Percentiles rank a stretch among this genome's conserved stretches.
These are phyloP conservation scores for Fraxinus ornus DNA, from an alignment of 305 asterid species.

Conservation along the genomic window DNA sequence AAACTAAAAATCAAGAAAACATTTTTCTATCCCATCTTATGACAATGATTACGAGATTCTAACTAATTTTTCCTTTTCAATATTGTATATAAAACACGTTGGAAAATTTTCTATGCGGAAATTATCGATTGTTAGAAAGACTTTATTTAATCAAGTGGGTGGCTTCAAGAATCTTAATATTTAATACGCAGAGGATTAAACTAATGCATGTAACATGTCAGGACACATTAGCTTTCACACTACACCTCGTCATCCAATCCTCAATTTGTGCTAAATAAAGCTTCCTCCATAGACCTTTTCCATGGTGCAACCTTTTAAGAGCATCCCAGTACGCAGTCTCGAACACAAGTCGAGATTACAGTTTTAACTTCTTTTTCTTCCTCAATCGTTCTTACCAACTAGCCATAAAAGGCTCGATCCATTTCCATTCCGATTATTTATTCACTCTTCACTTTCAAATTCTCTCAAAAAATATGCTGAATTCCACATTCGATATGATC, in stretches of 20 bases:
- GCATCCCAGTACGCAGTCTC: background rate
- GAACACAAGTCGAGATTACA: background rate
- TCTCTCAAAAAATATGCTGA: conserved; percentile 32
- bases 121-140: background rate
- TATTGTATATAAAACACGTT: background rate
- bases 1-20: background rate
- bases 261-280: conserved; percentile 23
- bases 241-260: conserved; percentile 24
- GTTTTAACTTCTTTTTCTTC: background rate
- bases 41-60: background rate
- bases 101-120: background rate
- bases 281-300: conserved; percentile 35
- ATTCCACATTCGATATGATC: conserved; percentile 46
- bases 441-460: background rate
- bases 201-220: conserved; percentile 14
- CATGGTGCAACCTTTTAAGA: conserved; percentile 24
- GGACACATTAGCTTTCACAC: conserved; percentile 34
- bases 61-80: background rate
- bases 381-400: background rate
- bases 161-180: background rate
- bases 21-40: background rate
- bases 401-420: conserved; percentile 17
- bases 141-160: conserved; percentile 7
- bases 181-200: background rate
- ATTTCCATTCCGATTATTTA: background rate